These are phyloP conservation scores for Leccinum broughii DNA, from an alignment of 768 basidiomycete species.

Conservation along the genomic window DNA sequence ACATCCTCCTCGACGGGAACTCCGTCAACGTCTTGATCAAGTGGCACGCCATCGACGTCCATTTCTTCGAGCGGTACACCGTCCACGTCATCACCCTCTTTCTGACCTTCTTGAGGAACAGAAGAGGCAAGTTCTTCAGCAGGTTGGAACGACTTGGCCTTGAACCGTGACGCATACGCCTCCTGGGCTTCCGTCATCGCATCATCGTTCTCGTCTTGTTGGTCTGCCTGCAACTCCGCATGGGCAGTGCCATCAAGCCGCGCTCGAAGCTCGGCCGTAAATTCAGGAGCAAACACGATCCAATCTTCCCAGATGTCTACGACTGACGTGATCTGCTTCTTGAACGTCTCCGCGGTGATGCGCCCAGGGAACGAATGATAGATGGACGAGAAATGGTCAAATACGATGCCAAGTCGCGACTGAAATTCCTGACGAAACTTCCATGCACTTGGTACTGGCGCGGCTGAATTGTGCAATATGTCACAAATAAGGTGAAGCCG, in stretches of 20 bases:
- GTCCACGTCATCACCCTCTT: constrained; percentile 50
- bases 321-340: constrained; percentile 84
- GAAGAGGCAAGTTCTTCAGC: constrained; percentile 46
- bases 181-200: constrained; percentile 28
- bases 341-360: constrained; percentile 96
- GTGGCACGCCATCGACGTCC: constrained; percentile 51
- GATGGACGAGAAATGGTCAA: constrained; percentile 92
- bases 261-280: constrained; percentile 68
- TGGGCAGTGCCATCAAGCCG: constrained; percentile 66
- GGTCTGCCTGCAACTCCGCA: constrained; percentile 29
- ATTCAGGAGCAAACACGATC: constrained; percentile 93
- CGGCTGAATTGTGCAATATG: constrained; percentile 96
- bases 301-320: constrained; percentile 98
- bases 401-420: constrained; percentile 85
- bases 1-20: constrained; percentile 33
- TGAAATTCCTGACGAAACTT: constrained; percentile 96
- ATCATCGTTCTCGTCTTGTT: constrained; percentile 25
- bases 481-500: constrained; percentile 95
- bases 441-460: constrained; percentile 94
- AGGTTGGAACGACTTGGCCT: constrained; percentile 73
- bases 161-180: constrained; percentile 63
- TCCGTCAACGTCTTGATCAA: constrained; percentile 42
- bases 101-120: constrained; percentile 30
- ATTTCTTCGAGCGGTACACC: constrained; percentile 52
- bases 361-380: constrained; percentile 95